Conservation (phyloP, 768 basidiomycete species). For the Mycena belliarum region DNA sequence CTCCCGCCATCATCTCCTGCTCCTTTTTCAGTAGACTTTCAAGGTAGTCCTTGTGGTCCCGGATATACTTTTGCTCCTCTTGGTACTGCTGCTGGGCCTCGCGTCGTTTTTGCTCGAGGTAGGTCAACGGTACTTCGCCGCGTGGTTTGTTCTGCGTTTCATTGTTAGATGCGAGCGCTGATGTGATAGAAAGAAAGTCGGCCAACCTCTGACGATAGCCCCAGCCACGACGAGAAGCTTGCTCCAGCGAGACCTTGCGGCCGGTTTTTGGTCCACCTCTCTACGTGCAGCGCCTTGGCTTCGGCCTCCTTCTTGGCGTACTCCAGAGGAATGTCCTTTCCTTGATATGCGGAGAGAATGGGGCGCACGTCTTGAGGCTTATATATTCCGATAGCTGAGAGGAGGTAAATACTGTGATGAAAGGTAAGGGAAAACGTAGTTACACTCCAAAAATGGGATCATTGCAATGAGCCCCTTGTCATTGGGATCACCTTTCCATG, state of each 20-base stretch:
- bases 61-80: slow-evolving; percentile 53
- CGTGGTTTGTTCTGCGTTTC: slow-evolving; percentile 18
- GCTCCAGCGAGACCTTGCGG: slow-evolving; percentile 30
- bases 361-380: slow-evolving; percentile 85
- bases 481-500: slow-evolving; percentile 80
- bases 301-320: slow-evolving; percentile 89
- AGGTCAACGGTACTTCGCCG: slow-evolving; percentile 44
- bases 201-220: slow-evolving; percentile 33
- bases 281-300: slow-evolving; percentile 72
- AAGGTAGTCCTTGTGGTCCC: slow-evolving; percentile 46
- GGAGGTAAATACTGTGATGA: neutral
- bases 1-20: slow-evolving; percentile 42
- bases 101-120: slow-evolving; percentile 52
- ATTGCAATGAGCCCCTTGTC: slow-evolving; percentile 80
- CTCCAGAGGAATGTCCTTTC: slow-evolving; percentile 86
- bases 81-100: slow-evolving; percentile 52
- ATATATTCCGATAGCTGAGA: slow-evolving; percentile 87
- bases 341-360: slow-evolving; percentile 80
- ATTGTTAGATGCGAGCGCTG: neutral
- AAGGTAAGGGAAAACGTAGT: slow-evolving; percentile 34
- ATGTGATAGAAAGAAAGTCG: neutral
- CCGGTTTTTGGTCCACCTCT: slow-evolving; percentile 71
- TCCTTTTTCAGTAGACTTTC: slow-evolving; percentile 42
- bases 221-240: slow-evolving; percentile 41
- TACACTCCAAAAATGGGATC: slow-evolving; percentile 96